phyloP scores from a whole-genome alignment of 805 yeast species.

The Teunomyces tritomae region DNA sequence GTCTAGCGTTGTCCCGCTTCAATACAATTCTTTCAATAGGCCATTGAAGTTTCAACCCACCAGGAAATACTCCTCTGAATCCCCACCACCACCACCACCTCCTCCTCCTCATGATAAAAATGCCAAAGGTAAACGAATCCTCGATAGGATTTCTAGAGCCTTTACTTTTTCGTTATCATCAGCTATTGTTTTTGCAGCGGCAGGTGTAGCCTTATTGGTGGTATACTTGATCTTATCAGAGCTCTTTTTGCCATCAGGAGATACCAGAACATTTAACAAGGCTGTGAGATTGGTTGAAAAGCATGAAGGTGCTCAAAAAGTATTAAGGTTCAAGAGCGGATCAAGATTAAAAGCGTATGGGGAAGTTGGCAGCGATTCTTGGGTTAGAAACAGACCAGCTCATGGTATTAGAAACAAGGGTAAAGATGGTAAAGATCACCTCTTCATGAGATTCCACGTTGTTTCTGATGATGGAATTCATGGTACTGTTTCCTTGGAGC shows the following conservation, averaged over 20 bases:
- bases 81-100: conserved; percentile 37
- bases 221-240: conserved; percentile 77
- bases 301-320: conserved; percentile 55
- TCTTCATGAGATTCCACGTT: conserved; percentile 82
- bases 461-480: conserved; percentile 60
- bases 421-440: conserved; percentile 74
- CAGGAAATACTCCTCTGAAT: conserved; percentile 5
- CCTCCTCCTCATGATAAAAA: conserved; percentile 36
- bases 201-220: conserved; percentile 64
- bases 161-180: conserved; percentile 63
- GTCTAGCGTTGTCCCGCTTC: neutral
- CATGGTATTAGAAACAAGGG: conserved; percentile 65
- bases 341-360: conserved; percentile 81
- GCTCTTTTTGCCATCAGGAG: conserved; percentile 84
- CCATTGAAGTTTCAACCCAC: neutral
- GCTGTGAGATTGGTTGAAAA: conserved; percentile 76
- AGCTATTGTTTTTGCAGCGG: conserved; percentile 61
- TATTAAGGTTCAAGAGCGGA: conserved; percentile 53
- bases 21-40: neutral
- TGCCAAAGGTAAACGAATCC: conserved; percentile 40
- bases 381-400: conserved; percentile 88
- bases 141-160: conserved; percentile 50
- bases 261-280: conserved; percentile 84
- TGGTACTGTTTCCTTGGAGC: conserved; percentile 79
- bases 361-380: conserved; percentile 63